Conservation (phyloP, 2,329 filamentous ascomycete species). For the Lachnellula arida region DNA sequence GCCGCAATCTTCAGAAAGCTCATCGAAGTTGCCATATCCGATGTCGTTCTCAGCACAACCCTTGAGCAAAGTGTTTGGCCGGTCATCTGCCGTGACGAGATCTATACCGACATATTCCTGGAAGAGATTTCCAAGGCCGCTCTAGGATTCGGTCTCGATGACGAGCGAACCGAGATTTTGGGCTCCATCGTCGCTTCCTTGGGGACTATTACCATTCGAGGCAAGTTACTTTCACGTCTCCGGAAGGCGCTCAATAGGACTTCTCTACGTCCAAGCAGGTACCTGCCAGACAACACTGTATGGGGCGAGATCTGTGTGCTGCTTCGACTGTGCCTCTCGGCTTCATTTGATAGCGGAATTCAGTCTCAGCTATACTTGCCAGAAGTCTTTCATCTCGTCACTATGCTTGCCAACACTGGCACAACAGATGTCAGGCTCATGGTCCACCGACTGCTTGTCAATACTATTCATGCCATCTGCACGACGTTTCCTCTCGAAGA, state of each 20-base stretch:
- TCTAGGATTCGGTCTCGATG: constrained; percentile 52
- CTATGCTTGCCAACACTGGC: constrained; percentile 65
- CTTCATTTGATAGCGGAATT: constrained; percentile 63
- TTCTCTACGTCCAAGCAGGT: constrained; percentile 60
- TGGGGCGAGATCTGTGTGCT: constrained; percentile 67
- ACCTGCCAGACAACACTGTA: constrained; percentile 61
- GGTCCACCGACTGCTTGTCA: constrained; percentile 60
- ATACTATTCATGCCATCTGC: constrained; percentile 63
- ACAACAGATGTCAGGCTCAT: constrained; percentile 50
- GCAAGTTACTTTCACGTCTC: constrained; percentile 60
- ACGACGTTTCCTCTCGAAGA: constrained; percentile 62
- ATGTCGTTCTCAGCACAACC: constrained; percentile 53
- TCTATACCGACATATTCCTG: constrained; percentile 60
- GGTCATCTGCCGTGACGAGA: constrained; percentile 58
- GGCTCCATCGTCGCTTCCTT: constrained; percentile 60
- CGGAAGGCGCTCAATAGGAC: constrained; percentile 64
- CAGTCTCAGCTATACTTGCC: constrained; percentile 65
- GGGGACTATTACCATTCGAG: constrained; percentile 60
- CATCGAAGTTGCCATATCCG: constrained; percentile 59
- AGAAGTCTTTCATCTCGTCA: constrained; percentile 66
- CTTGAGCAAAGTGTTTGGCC: constrained; percentile 66
- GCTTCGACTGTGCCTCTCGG: constrained; percentile 59
- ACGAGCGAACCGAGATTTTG: constrained; percentile 55
- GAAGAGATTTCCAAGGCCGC: constrained; percentile 64
- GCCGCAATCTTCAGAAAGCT: constrained; percentile 60